These are phyloP conservation scores for Solanum piurae DNA, from an alignment of 257 asterid genomes.

Conservation along the genomic window DNA sequence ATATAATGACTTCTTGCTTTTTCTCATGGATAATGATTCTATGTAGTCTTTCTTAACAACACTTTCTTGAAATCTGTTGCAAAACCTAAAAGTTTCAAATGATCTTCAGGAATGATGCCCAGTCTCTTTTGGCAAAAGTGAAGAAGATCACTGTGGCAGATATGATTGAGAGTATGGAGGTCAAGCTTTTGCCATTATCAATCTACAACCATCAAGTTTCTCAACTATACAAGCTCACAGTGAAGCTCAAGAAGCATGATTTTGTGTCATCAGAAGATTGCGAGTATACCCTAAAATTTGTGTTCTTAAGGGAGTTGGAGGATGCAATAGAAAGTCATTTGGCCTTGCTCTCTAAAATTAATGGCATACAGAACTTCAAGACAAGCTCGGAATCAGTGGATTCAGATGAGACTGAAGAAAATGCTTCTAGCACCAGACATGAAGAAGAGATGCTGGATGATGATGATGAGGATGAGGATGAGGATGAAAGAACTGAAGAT, in stretches of 20 bases:
- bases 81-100: not conserved
- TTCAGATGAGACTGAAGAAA: constrained; percentile 30
- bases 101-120: constrained; percentile 57
- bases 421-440: constrained; percentile 21
- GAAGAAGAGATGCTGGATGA: constrained; percentile 22
- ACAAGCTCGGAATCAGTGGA: constrained; percentile 23
- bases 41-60: not conserved
- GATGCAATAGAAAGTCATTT: constrained; percentile 71
- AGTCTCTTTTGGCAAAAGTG: constrained; percentile 50
- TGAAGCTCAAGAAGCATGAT: constrained; percentile 53
- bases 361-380: constrained; percentile 39
- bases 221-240: constrained; percentile 50
- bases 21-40: not conserved
- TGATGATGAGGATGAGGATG: constrained; percentile 38
- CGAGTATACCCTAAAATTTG: constrained; percentile 38
- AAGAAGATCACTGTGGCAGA: constrained; percentile 76
- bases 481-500: constrained; percentile 53
- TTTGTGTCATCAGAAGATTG: constrained; percentile 47
- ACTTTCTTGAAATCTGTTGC: not conserved
- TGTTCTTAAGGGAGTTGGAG: constrained; percentile 52
- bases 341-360: constrained; percentile 31
- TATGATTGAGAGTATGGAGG: constrained; percentile 76
- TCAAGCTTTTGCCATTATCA: constrained; percentile 31
- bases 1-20: not conserved
- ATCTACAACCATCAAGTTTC: constrained; percentile 11